Evolutionary conservation across 768 basidiomycete species (phyloP), one percentile per base, ranked within the genome.

Genomic region (Lenzites betulinus): DNA sequence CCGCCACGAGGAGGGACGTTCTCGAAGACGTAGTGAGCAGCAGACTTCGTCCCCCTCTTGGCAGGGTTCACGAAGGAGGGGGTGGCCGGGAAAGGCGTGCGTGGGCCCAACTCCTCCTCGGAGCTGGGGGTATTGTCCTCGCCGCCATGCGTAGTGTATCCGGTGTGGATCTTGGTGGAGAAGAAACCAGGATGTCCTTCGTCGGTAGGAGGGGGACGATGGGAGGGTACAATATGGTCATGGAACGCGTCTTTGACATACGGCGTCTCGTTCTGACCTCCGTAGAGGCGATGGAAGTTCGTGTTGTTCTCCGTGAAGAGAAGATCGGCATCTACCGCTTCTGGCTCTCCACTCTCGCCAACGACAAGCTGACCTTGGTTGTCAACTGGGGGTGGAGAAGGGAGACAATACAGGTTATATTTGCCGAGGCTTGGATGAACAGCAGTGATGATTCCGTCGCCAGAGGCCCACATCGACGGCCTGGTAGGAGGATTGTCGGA

Each of bases 201-300:
- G 20, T 83, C 79, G 2, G 79, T 75, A 16, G 70, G 73, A 67
- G 78, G 76, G 6, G 90, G 90, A 42, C 92, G 87, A 73, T 98
- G 96, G 6, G 80, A 81, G 1, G 87, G 86, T 65, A 99, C 88
- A 72, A 99, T 93, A 73, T 98, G 93, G 74, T 99, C 95, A 68
- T 99, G 96, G 80, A 99, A 99, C 12, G 91, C 95, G 70, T 99
- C 97, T 76, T 99, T 99, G 69, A 92, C 91, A 69, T 88, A 95
- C 2, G 83, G 81, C 0, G 87, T 86, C 52, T 83, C 79, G 77
- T 99, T 99, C 65, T 87, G 78, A 7, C 92, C 95, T 22, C 88
- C 90, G 72, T 98, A 99, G 25, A 99, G 80, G 54, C 97, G 84
- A 70, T 82, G 81, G 73, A 89, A 96, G 79, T 99, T 99, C 62